These are phyloP conservation scores for Polysphondylium violaceum DNA, from an alignment of 78 protist species.

Conservation along the genomic window DNA sequence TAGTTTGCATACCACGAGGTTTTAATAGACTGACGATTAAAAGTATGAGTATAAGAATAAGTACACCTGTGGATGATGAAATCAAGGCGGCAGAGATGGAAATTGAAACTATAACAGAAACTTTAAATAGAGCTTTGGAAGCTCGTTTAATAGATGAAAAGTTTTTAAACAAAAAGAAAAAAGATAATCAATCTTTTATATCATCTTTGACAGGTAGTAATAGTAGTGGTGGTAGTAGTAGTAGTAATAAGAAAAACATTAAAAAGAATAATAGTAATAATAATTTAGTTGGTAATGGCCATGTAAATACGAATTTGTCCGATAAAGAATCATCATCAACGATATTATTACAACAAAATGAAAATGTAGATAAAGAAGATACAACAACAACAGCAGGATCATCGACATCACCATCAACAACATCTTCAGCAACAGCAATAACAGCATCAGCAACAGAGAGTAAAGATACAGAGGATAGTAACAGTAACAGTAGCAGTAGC, in stretches of 20 bases:
- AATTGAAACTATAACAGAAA: conserved; percentile 23
- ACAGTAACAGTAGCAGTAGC: neutral
- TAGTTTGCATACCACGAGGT: conserved; percentile 69
- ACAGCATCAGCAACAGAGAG: neutral
- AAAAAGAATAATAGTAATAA: neutral
- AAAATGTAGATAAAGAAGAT: too few species aligned
- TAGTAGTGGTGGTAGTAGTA: neutral
- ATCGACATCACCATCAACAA: neutral
- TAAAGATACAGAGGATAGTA: neutral
- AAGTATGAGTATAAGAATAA: conserved; percentile 24
- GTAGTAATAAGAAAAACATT: neutral
- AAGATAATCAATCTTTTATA: neutral
- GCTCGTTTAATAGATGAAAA: conserved; percentile 33
- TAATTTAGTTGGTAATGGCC: conserved; percentile 8
- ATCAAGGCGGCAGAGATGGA: conserved; percentile 52
- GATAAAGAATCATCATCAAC: neutral
- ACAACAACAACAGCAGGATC: neutral
- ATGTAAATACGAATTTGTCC: neutral
- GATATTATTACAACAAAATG: neutral
- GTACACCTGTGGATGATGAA: conserved; percentile 36
- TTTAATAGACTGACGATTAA: conserved; percentile 44
- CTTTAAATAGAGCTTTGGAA: conserved; percentile 22
- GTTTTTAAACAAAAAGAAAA: conserved; percentile 4
- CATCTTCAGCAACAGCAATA: neutral
- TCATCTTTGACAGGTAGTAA: neutral